phyloP scores from a whole-genome alignment of 768 basidiomycete species.

The Hericium erinaceus region DNA sequence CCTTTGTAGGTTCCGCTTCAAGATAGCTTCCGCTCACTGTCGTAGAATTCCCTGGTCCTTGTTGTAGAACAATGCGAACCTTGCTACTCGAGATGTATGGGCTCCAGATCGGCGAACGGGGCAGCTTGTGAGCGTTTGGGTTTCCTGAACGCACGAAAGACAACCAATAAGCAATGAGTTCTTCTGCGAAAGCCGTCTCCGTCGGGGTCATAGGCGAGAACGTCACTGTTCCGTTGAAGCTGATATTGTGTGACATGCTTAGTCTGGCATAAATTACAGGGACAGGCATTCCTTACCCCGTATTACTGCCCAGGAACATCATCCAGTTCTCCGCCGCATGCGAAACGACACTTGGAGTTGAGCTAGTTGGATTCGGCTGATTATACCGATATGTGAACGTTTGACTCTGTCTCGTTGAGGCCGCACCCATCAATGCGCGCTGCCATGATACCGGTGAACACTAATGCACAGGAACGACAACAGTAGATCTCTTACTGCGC shows the following conservation, averaged over 20 bases:
- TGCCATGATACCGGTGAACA: constrained; percentile 8
- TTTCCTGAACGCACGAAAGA: constrained; percentile 51
- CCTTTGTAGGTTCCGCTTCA: constrained; percentile 29
- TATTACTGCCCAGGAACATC: constrained; percentile 55
- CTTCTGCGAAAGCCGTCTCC: constrained; percentile 43
- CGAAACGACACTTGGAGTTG: constrained; percentile 22
- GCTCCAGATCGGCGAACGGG: constrained; percentile 42
- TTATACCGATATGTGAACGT: constrained; percentile 55
- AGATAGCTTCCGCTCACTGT: constrained; percentile 31
- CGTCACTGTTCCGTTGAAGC: constrained; percentile 41
- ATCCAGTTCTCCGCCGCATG: constrained; percentile 62
- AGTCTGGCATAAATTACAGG: neutral
- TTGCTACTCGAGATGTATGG: constrained; percentile 23
- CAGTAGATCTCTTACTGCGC: constrained; percentile 35
- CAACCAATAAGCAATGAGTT: constrained; percentile 57
- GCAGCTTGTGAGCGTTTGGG: constrained; percentile 47
- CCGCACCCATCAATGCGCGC: constrained; percentile 37
- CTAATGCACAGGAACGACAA: neutral
- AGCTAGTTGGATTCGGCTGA: constrained; percentile 38
- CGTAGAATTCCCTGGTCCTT: constrained; percentile 23
- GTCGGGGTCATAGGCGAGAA: constrained; percentile 37
- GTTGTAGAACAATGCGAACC: constrained; percentile 37
- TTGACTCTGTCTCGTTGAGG: constrained; percentile 24
- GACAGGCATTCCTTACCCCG: constrained; percentile 33
- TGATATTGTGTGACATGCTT: neutral